Conservation (phyloP, 371 early-diverging fungal species). For the Syncephalastrum monosporum region DNA sequence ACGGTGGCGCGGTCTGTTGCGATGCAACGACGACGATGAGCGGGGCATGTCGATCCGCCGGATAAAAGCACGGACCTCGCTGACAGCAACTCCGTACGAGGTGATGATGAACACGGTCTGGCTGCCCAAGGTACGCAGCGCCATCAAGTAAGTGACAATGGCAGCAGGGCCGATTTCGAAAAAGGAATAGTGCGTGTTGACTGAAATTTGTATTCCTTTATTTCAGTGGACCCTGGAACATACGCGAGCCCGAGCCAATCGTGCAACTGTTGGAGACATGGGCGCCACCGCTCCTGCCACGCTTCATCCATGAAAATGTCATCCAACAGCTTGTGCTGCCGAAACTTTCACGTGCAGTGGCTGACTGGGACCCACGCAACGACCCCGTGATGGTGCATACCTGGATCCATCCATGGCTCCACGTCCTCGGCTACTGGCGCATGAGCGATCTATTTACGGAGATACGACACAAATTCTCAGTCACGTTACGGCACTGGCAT, state of each 20-base stretch:
- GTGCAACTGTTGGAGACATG: conserved; percentile 72
- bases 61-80: conserved; percentile 2
- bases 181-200: no score
- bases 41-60: conserved; percentile 11
- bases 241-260: conserved; percentile 66
- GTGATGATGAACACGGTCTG: conserved; percentile 74
- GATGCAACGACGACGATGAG: conserved; percentile 31
- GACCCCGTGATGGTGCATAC: conserved; percentile 69
- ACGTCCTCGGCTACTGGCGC: conserved; percentile 58
- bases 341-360: conserved; percentile 64
- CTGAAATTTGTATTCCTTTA: not conserved
- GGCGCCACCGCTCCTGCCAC: conserved; percentile 68
- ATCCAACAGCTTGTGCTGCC: conserved; percentile 77
- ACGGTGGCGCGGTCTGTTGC: conserved; percentile 53
- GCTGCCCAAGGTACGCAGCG: conserved; percentile 76
- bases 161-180: not conserved
- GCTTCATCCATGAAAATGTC: conserved; percentile 74
- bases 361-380: conserved; percentile 70
- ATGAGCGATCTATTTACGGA: conserved; percentile 57
- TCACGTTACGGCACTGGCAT: conserved; percentile 65
- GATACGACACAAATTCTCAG: conserved; percentile 65
- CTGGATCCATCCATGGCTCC: conserved; percentile 89
- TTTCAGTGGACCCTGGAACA: conserved; percentile 70
- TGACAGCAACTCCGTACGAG: conserved; percentile 76
- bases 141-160: conserved; percentile 63